These are phyloP conservation scores for Punica granatum DNA, from an alignment of 345 rosid species.

Conservation along the genomic window DNA sequence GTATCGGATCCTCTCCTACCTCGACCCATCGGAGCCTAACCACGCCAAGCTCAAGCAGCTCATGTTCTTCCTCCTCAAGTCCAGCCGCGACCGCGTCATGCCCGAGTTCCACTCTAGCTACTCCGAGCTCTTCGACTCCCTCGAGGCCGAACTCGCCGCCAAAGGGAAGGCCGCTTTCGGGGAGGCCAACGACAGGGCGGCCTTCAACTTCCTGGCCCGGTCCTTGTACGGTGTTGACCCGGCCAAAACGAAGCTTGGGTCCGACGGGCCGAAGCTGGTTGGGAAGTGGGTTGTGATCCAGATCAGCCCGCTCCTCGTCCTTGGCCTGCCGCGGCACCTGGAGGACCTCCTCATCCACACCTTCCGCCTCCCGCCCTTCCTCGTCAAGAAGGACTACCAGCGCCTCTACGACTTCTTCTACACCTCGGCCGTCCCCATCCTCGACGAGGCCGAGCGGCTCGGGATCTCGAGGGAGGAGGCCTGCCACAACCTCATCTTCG, in stretches of 20 bases:
- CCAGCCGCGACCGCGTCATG: slow-evolving; percentile 47
- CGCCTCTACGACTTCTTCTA: slow-evolving; percentile 69
- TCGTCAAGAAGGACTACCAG: slow-evolving; percentile 59
- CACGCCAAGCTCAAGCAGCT: slow-evolving; percentile 68
- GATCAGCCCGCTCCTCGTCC: slow-evolving; percentile 40
- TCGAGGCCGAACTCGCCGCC: slow-evolving; percentile 47
- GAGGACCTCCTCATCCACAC: slow-evolving; percentile 54
- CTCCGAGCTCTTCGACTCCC: slow-evolving; percentile 33
- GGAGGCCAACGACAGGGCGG: slow-evolving; percentile 48
- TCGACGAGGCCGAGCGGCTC: slow-evolving; percentile 55
- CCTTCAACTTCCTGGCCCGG: slow-evolving; percentile 58
- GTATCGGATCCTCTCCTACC: slow-evolving; percentile 66
- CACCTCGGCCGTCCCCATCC: slow-evolving; percentile 43
- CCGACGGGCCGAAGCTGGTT: slow-evolving; percentile 52
- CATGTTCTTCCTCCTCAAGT: slow-evolving; percentile 51
- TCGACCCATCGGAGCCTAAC: slow-evolving; percentile 75
- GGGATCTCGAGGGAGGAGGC: slow-evolving; percentile 82
- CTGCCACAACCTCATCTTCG: slow-evolving; percentile 66
- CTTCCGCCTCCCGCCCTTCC: slow-evolving; percentile 50
- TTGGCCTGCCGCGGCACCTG: slow-evolving; percentile 49
- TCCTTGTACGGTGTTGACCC: slow-evolving; percentile 53
- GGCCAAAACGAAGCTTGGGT: slow-evolving; percentile 44
- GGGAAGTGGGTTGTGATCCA: slow-evolving; percentile 67
- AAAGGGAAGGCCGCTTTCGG: slow-evolving; percentile 53
- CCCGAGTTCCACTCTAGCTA: slow-evolving; percentile 66